phyloP scores from a whole-genome alignment of 305 asterid genomes.

The Ajuga reptans region DNA sequence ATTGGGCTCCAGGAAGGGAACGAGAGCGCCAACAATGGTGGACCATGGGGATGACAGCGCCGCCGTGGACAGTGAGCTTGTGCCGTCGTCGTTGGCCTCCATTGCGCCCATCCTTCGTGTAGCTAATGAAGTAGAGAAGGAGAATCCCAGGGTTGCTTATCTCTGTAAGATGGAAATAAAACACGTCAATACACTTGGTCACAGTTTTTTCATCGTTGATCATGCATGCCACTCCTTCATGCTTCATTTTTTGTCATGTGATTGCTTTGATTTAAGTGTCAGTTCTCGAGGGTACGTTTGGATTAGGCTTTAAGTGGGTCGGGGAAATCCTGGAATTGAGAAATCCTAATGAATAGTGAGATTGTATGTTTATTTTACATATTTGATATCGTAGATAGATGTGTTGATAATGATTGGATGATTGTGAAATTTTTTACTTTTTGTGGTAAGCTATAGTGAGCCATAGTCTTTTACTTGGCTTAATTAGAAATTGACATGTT shows the following conservation, averaged over 20 bases:
- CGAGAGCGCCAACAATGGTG: constrained; percentile 56
- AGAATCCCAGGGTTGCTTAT: constrained; percentile 67
- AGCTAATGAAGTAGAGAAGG: constrained; percentile 77
- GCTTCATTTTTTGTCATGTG: neutral
- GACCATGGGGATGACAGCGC: constrained; percentile 54
- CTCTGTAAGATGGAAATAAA: constrained; percentile 45
- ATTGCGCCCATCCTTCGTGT: constrained; percentile 91
- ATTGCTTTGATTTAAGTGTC: no score
- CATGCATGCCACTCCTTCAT: neutral
- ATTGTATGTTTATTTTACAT: no score
- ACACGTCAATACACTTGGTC: neutral
- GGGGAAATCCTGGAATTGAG: no score
- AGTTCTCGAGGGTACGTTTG: no score
- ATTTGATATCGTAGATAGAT: no score
- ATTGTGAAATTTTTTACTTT: neutral
- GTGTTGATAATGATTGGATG: no score
- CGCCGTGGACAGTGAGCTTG: constrained; percentile 79
- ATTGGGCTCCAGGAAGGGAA: constrained; percentile 43
- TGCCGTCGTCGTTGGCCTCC: constrained; percentile 80
- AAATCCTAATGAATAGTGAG: no score
- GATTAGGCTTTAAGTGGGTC: no score
- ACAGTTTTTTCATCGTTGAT: neutral
- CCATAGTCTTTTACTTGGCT: neutral
- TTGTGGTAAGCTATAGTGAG: neutral
- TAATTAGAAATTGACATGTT: neutral